Evolutionary conservation across 768 basidiomycete species (phyloP).

Genomic region (Auriscalpium orientale): DNA sequence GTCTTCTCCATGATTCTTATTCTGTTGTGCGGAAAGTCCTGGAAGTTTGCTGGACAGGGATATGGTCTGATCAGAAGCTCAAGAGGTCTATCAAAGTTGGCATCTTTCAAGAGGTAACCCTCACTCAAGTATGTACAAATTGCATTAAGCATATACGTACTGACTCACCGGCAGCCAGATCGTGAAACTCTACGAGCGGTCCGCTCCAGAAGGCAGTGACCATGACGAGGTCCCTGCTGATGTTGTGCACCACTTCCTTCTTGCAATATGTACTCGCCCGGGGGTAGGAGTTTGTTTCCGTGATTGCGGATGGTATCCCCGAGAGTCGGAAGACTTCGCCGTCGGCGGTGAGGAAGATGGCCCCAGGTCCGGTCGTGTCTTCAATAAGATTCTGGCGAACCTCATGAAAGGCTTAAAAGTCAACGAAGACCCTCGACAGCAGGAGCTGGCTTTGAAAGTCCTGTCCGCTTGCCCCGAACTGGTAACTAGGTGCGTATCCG

Average conservation of each 20-base stretch:
- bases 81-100: slow-evolving; percentile 65
- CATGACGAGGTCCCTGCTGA: slow-evolving; percentile 62
- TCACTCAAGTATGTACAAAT: slow-evolving; percentile 46
- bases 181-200: slow-evolving; percentile 66
- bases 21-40: slow-evolving; percentile 53
- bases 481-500: slow-evolving; percentile 53
- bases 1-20: slow-evolving; percentile 60
- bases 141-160: background rate
- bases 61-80: slow-evolving; percentile 70
- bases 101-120: slow-evolving; percentile 59
- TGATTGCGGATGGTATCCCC: slow-evolving; percentile 87
- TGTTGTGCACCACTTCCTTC: slow-evolving; percentile 79
- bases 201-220: slow-evolving; percentile 37
- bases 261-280: slow-evolving; percentile 74
- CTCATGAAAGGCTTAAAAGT: slow-evolving; percentile 69
- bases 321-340: slow-evolving; percentile 38
- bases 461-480: slow-evolving; percentile 82
- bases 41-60: slow-evolving; percentile 67
- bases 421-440: slow-evolving; percentile 83
- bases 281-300: slow-evolving; percentile 83
- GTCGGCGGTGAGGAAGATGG: slow-evolving; percentile 31
- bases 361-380: slow-evolving; percentile 41
- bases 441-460: slow-evolving; percentile 77
- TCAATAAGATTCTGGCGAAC: slow-evolving; percentile 80
- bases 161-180: slow-evolving; percentile 36